phyloP scores from a whole-genome alignment of 208 protist genomes.

The Naegleria fowleri region DNA sequence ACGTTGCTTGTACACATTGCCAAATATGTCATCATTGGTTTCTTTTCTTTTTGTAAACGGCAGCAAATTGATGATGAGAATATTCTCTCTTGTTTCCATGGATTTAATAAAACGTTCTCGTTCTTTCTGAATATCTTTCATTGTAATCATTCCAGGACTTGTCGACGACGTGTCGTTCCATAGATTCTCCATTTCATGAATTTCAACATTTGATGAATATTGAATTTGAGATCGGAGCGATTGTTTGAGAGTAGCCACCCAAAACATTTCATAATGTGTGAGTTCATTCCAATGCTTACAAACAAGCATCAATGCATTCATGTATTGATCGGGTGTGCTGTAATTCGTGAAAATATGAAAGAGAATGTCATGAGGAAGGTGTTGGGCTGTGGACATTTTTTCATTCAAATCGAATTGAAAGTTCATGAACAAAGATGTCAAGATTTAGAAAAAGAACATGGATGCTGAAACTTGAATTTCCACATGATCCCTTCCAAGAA shows the following conservation, averaged over 20 bases:
- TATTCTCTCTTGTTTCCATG: neutral
- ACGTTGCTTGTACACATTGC: neutral
- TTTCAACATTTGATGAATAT: neutral
- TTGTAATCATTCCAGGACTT: neutral
- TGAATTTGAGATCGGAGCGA: neutral
- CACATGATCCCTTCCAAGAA: no score
- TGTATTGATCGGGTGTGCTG: neutral
- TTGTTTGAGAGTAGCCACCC: neutral
- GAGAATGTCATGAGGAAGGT: neutral
- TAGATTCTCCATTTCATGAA: neutral
- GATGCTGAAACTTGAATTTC: no score
- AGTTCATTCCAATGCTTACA: neutral
- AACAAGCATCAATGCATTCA: neutral
- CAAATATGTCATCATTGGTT: neutral
- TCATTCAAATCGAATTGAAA: no score
- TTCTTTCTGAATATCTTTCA: neutral
- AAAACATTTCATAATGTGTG: neutral
- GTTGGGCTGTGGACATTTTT: neutral
- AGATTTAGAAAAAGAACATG: no score
- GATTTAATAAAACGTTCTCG: neutral
- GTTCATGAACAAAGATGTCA: no score
- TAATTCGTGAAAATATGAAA: neutral
- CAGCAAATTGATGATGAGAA: neutral
- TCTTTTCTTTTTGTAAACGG: neutral
- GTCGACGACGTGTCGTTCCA: no score